Conservation (phyloP, 1,139 yeast genomes). For the Saccharomyces hybrid region DNA sequence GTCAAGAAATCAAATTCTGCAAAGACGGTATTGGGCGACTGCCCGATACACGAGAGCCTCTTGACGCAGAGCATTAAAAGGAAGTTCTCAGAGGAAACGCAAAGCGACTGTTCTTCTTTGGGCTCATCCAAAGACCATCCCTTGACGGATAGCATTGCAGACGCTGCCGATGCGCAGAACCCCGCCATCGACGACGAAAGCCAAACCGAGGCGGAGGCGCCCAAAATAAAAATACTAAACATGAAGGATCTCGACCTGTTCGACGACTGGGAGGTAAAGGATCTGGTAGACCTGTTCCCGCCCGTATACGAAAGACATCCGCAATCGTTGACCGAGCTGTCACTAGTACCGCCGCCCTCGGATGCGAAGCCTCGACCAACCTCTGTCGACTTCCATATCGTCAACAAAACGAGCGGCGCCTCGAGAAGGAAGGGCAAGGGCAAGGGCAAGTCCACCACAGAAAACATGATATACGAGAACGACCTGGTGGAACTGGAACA, state of each 20-base stretch:
- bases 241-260: conserved; percentile 24
- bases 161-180: conserved; percentile 8
- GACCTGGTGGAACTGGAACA: conserved; percentile 23
- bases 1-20: conserved; percentile 6
- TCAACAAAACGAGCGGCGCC: conserved; percentile 8
- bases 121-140: conserved; percentile 3
- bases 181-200: background rate
- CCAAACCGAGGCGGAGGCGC: conserved; percentile 4
- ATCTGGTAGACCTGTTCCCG: conserved; percentile 17
- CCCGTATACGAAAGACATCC: conserved; percentile 18
- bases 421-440: conserved; percentile 2
- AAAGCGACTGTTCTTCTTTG: conserved; percentile 5
- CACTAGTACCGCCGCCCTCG: conserved; percentile 5
- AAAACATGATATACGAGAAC: conserved; percentile 9
- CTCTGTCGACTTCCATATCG: conserved; percentile 9
- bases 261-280: conserved; percentile 15
- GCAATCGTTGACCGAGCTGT: background rate
- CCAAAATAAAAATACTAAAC: conserved; percentile 17
- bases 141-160: conserved; percentile 2
- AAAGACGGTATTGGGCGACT: conserved; percentile 4
- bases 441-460: conserved; percentile 1
- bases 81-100: conserved; percentile 8
- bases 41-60: conserved; percentile 2
- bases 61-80: conserved; percentile 5
- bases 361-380: conserved; percentile 5